phyloP scores from a whole-genome alignment of 2,329 filamentous ascomycete species.

The Tolypocladium pustulatum region DNA sequence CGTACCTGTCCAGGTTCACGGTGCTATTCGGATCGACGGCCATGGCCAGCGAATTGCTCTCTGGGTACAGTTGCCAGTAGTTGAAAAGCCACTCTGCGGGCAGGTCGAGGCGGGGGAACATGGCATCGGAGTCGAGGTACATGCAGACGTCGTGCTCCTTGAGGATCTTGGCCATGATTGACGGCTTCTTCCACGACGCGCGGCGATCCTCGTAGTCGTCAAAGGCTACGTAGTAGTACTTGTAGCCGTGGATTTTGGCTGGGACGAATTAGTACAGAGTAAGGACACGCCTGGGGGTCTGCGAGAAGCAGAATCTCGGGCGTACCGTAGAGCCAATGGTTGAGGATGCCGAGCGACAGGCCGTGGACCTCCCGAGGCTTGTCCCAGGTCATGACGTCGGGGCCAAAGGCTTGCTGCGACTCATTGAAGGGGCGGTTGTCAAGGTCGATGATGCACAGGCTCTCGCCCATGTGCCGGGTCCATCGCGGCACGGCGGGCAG shows the following conservation, averaged over 20 bases:
- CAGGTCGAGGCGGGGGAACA: slow-evolving; percentile 31
- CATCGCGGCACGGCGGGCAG: slow-evolving; percentile 18
- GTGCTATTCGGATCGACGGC: slow-evolving; percentile 26
- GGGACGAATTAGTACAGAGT: slow-evolving; percentile 8
- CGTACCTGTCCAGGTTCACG: slow-evolving; percentile 28
- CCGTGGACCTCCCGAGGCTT: slow-evolving; percentile 20
- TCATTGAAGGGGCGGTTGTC: slow-evolving; percentile 29
- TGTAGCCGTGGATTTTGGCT: slow-evolving; percentile 36
- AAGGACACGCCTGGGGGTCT: not conserved
- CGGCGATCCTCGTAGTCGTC: slow-evolving; percentile 28
- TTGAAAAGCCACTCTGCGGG: slow-evolving; percentile 37
- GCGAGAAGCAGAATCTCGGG: too few relatives aligned
- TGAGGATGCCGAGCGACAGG: slow-evolving; percentile 29
- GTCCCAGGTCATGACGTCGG: slow-evolving; percentile 24
- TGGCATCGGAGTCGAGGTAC: slow-evolving; percentile 34
- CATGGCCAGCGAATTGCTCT: slow-evolving; percentile 29
- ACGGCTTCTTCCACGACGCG: slow-evolving; percentile 35
- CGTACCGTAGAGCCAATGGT: slow-evolving; percentile 33
- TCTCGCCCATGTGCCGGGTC: slow-evolving; percentile 22
- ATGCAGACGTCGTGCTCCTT: slow-evolving; percentile 31
- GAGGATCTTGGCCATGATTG: slow-evolving; percentile 30
- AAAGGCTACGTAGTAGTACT: slow-evolving; percentile 33
- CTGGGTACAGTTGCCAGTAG: slow-evolving; percentile 30
- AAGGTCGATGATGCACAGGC: slow-evolving; percentile 34
- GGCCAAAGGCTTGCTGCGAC: slow-evolving; percentile 24